Base-by-base conservation (phyloP, 2,329 filamentous ascomycete genomes). In the Colletotrichum filicis region DNA sequence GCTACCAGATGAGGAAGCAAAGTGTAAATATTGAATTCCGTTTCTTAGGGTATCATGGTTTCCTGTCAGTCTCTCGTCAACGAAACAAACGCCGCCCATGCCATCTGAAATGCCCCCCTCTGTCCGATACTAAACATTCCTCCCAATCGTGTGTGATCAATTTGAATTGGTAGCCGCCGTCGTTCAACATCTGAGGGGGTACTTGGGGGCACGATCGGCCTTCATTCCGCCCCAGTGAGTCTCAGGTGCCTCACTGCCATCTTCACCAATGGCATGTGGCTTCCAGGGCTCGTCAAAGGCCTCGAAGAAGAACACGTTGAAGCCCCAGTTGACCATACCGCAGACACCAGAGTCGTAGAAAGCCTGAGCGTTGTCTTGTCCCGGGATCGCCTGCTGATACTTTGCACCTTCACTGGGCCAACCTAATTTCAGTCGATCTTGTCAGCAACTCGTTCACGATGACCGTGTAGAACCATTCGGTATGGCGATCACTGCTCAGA, bases 251-350 rank as follows among this genome's bases (percentile, higher is more conserved):
- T 84, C 82, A 75, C 87, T 81, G 75, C 92, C 92, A 78, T 91
- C 90, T 79, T 92, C 87, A 77, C 92, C 92, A 74, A 87, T 82
- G 75, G 87, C 89, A 57, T 85, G 81, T 66, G 92, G 91, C 88
- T 94, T 94, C 90, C 91, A 93, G 72, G 88, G 85, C 88, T 94
- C 92, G 77, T 93, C 92, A 77, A 92, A 93, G 56, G 92, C 92
- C 86, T 94, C 92, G 76, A 94, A 94, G 83, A 89, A 92, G 84
- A 94, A 94, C 68, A 91, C 89, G 77, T 93, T 92, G 75, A 91
- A 86, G 73, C 90, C 90, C 90, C 90, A 93, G 75, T 85, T 86
- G 46, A 93, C 82, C 78, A 92, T 87, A 64, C 87, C 87, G 81
- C 92, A 94, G 78, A 93, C 87, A 75, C 87, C 90, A 58, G 89